Conservation (phyloP, 257 asterid genomes). For the Cruciata laevipes region DNA sequence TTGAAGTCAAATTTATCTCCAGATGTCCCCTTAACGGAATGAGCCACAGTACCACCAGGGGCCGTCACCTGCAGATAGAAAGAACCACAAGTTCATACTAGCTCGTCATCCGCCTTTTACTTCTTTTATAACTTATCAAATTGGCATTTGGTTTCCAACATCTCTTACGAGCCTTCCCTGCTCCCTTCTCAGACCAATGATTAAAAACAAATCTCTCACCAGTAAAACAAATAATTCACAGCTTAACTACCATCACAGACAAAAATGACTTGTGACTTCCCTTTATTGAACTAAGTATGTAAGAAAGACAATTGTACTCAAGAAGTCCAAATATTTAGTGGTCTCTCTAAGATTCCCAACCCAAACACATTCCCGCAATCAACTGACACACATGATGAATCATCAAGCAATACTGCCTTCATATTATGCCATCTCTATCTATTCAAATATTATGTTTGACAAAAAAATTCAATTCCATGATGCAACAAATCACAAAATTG, state of each 20-base stretch:
- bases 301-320: background rate
- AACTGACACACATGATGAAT: background rate
- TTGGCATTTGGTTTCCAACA: background rate
- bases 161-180: background rate
- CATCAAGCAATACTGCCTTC: background rate
- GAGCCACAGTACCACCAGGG: conserved; percentile 46
- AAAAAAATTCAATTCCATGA: background rate
- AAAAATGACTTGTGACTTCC: background rate
- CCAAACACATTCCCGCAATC: background rate
- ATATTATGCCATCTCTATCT: background rate
- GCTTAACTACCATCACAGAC: background rate
- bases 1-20: conserved; percentile 83
- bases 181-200: background rate
- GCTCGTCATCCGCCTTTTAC: background rate
- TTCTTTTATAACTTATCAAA: background rate
- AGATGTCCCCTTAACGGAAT: conserved; percentile 48
- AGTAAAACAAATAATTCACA: background rate
- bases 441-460: background rate
- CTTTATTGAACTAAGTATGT: background rate
- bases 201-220: background rate
- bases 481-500: background rate
- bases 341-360: background rate
- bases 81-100: background rate
- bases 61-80: conserved; percentile 56
- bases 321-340: background rate